Evolutionary conservation across 2,329 filamentous ascomycete genomes (phyloP).

Genomic region (Sarocladiaceae sp.): DNA sequence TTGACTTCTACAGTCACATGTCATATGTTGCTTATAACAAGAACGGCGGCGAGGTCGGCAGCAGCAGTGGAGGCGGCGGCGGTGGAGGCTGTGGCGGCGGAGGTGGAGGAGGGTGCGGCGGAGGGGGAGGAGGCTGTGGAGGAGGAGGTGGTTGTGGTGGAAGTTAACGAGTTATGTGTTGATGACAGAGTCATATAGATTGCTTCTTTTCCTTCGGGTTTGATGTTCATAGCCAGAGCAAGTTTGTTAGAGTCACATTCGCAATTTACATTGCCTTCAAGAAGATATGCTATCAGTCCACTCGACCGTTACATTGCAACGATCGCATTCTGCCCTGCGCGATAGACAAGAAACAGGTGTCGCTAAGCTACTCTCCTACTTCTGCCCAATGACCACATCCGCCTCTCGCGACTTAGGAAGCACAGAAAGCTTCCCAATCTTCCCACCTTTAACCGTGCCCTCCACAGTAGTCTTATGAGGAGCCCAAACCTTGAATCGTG

Average conservation of each 20-base stretch:
- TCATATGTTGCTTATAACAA: neutral
- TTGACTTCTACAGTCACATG: neutral
- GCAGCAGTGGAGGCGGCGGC: neutral
- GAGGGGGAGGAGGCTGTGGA: neutral
- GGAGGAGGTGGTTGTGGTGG: neutral
- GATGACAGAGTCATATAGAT: no score
- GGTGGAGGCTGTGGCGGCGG: neutral
- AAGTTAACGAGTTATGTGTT: no score
- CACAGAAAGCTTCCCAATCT: neutral
- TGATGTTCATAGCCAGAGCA: no score
- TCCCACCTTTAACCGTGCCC: constrained; percentile 3
- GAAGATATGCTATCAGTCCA: no score
- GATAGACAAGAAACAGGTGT: no score
- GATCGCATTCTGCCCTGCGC: no score
- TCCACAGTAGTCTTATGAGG: constrained; percentile 10
- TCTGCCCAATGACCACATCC: constrained; percentile 7
- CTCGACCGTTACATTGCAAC: no score
- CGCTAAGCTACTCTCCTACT: no score
- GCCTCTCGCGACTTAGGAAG: neutral
- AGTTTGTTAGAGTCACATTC: no score
- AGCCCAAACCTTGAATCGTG: constrained; percentile 10
- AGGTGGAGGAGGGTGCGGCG: neutral
- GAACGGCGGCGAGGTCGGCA: neutral
- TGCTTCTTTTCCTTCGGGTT: no score
- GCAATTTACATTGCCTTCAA: no score